phyloP scores from a whole-genome alignment of 371 early-diverging fungal species.

The Sporodiniella umbellata region DNA sequence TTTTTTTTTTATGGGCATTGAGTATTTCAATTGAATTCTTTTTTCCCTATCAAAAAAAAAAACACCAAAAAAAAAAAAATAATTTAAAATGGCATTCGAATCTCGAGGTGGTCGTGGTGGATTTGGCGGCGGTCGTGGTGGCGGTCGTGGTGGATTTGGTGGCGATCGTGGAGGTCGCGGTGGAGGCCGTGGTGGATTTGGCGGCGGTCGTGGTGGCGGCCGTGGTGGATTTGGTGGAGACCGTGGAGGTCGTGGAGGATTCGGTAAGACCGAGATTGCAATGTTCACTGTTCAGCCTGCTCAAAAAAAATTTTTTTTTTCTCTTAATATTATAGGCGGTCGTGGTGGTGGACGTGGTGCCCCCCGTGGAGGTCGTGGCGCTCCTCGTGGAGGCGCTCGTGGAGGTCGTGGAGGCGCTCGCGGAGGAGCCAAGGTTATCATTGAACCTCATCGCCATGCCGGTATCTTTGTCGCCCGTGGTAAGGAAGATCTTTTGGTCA shows the following conservation, averaged over 20 bases:
- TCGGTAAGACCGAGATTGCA: background rate
- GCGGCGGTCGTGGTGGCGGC: background rate
- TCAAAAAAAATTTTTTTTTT: background rate
- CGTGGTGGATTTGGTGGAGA: constrained; percentile 20
- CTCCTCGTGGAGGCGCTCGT: background rate
- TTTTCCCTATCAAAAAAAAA: too few species aligned
- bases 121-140: constrained; percentile 3
- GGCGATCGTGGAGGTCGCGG: constrained; percentile 6
- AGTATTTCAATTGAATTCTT: too few species aligned
- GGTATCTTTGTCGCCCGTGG: constrained; percentile 97
- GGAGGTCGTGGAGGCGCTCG: constrained; percentile 55
- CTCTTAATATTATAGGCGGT: background rate
- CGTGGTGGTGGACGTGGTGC: constrained; percentile 3
- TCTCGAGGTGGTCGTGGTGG: constrained; percentile 10
- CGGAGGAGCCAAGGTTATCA: constrained; percentile 90
- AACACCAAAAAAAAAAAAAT: background rate
- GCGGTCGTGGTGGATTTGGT: constrained; percentile 6
- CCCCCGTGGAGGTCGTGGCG: constrained; percentile 5
- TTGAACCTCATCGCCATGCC: constrained; percentile 98
- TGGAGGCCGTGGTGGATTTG: constrained; percentile 6
- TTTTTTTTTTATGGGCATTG: background rate
- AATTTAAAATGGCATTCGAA: constrained; percentile 8
- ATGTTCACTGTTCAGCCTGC: background rate
- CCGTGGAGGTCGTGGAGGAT: constrained; percentile 13
- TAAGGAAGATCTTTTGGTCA: constrained; percentile 99